Conservation (phyloP, 176 grass and related monocot species). For the Triticum urartu region DNA sequence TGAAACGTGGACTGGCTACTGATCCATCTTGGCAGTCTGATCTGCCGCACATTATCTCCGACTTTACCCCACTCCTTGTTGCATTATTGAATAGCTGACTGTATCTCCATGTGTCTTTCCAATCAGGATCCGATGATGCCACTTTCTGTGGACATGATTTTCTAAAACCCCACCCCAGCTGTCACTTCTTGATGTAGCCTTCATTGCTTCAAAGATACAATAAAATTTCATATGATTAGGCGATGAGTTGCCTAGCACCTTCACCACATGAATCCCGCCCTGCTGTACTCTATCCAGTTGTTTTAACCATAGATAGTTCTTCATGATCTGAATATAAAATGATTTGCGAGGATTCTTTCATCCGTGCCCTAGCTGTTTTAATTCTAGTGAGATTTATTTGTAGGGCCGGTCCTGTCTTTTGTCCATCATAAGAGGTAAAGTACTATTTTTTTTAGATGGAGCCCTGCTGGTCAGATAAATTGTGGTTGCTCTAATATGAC, state of each 20-base stretch:
- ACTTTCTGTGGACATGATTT: not conserved
- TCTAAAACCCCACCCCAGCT: not conserved
- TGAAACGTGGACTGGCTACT: not conserved
- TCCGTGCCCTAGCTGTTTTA: not conserved
- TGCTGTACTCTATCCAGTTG: not conserved
- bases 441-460: not conserved
- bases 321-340: not conserved
- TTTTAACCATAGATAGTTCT: not conserved
- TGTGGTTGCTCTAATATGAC: not conserved
- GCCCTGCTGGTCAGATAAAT: not conserved
- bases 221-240: not conserved
- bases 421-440: not conserved
- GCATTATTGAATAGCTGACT: not conserved
- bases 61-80: not conserved
- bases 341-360: not conserved
- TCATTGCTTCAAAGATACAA: not conserved
- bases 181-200: slow-evolving; percentile 17
- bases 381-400: not conserved
- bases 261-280: not conserved
- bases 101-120: not conserved
- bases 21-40: not conserved
- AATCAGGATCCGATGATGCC: not conserved
- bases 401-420: not conserved
- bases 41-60: not conserved
- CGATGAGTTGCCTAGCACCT: not conserved